Conservation (phyloP, 768 basidiomycete species). For the Rhizopogon rudus region DNA sequence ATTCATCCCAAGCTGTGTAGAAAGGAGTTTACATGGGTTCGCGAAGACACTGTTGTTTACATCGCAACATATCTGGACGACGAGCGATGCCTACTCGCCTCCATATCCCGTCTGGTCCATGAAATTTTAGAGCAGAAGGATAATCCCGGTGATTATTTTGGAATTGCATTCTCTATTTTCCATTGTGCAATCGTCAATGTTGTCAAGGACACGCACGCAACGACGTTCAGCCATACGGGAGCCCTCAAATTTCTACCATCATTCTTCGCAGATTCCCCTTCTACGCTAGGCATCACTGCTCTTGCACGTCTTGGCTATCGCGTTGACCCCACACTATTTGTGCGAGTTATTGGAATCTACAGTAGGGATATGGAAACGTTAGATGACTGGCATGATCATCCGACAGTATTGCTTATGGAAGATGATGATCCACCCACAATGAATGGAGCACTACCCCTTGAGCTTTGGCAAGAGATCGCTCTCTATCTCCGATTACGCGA, state of each 20-base stretch:
- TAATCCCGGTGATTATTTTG: background rate
- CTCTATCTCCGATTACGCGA: background rate
- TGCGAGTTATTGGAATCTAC: background rate
- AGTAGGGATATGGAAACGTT: no score
- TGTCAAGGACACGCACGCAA: background rate
- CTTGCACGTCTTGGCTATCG: constrained; percentile 1
- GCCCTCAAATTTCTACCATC: background rate
- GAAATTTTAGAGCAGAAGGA: background rate
- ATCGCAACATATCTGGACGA: constrained; percentile 18
- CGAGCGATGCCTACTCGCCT: constrained; percentile 7
- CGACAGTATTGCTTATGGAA: no score
- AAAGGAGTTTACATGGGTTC: background rate
- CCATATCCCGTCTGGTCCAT: background rate
- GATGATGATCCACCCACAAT: background rate
- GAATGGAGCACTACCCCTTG: background rate
- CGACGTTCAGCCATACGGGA: background rate
- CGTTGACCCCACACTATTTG: background rate
- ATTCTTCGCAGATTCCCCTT: background rate
- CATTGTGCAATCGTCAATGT: background rate
- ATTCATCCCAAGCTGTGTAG: background rate
- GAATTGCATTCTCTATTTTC: background rate
- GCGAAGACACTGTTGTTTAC: background rate
- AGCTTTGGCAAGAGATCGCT: background rate
- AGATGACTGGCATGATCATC: no score
- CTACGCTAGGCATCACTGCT: constrained; percentile 1